These are phyloP conservation scores for Penicillium crystallinum DNA, from an alignment of 495 filamentous ascomycete species.

Conservation along the genomic window DNA sequence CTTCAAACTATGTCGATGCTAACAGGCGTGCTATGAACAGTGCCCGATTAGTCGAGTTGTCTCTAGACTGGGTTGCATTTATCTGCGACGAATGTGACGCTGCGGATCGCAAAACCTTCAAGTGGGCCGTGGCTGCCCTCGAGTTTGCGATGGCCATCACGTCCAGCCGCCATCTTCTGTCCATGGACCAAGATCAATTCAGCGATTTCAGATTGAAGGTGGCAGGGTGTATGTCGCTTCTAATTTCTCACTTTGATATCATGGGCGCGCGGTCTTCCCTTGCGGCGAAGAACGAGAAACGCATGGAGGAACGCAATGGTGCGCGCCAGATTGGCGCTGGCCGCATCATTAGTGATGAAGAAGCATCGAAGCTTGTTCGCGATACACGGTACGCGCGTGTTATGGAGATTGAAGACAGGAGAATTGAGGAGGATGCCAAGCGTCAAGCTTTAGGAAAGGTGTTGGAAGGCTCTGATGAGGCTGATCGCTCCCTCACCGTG, in stretches of 20 bases:
- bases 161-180: conserved; percentile 81
- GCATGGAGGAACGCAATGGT: conserved; percentile 70
- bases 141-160: conserved; percentile 99
- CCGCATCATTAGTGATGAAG: conserved; percentile 75
- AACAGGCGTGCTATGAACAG: conserved; percentile 96
- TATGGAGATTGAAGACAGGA: conserved; percentile 64
- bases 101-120: conserved; percentile 92
- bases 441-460: conserved; percentile 84
- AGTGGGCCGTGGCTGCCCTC: conserved; percentile 90
- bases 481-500: conserved; percentile 88
- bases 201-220: conserved; percentile 76
- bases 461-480: conserved; percentile 88
- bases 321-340: conserved; percentile 70
- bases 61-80: conserved; percentile 95
- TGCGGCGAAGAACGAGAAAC: conserved; percentile 86
- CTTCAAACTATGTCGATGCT: conserved; percentile 85
- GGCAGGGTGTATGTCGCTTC: conserved; percentile 92
- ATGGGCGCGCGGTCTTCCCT: conserved; percentile 92
- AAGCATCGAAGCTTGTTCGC: conserved; percentile 66
- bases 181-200: conserved; percentile 82
- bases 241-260: conserved; percentile 98
- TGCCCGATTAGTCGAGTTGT: conserved; percentile 83
- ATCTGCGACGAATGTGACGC: conserved; percentile 96
- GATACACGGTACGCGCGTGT: conserved; percentile 68
- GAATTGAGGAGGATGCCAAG: conserved; percentile 79